A percentile compares a stretch with the other conserved stretches of the same genome.
These are phyloP conservation scores for Tolypocladium paradoxum DNA, from an alignment of 2,329 filamentous ascomycete species.

Conservation along the genomic window DNA sequence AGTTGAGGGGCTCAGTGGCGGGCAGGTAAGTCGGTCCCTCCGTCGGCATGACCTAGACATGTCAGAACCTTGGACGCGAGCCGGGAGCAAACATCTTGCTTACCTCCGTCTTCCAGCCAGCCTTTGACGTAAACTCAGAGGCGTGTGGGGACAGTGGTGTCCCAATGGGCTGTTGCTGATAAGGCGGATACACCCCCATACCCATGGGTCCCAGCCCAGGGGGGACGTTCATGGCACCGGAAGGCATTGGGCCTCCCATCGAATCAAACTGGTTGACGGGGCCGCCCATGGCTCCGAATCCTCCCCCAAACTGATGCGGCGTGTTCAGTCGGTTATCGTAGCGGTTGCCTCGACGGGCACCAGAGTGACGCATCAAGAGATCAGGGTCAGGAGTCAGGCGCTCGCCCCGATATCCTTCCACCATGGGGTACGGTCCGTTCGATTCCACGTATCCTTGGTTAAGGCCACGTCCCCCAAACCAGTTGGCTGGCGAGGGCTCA, in stretches of 20 bases:
- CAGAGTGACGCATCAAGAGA: conserved; percentile 29
- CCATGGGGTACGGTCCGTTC: conserved; percentile 18
- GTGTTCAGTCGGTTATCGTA: conserved; percentile 33
- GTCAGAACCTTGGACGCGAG: conserved; percentile 5
- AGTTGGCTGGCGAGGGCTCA: conserved; percentile 26
- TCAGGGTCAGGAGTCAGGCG: conserved; percentile 39
- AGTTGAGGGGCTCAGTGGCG: conserved; percentile 87
- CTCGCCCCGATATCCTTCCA: conserved; percentile 34
- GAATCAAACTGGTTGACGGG: conserved; percentile 23
- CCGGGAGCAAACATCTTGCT: conserved; percentile 8
- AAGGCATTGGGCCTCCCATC: conserved; percentile 23
- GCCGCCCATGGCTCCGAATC: conserved; percentile 20
- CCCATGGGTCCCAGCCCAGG: conserved; percentile 27
- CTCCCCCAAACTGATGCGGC: conserved; percentile 20
- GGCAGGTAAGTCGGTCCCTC: conserved; percentile 71
- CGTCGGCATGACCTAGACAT: conserved; percentile 30
- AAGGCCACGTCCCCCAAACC: conserved; percentile 32
- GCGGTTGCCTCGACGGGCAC: conserved; percentile 33
- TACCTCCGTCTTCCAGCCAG: conserved; percentile 46
- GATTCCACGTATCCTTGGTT: conserved; percentile 31
- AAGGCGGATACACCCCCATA: conserved; percentile 34
- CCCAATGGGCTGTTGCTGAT: conserved; percentile 46
- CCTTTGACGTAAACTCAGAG: conserved; percentile 57
- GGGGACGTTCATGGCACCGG: conserved; percentile 19
- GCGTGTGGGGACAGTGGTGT: conserved; percentile 64